Base-by-base conservation (phyloP, 306 rosid species). In the Lithocarpus polystachyus region DNA sequence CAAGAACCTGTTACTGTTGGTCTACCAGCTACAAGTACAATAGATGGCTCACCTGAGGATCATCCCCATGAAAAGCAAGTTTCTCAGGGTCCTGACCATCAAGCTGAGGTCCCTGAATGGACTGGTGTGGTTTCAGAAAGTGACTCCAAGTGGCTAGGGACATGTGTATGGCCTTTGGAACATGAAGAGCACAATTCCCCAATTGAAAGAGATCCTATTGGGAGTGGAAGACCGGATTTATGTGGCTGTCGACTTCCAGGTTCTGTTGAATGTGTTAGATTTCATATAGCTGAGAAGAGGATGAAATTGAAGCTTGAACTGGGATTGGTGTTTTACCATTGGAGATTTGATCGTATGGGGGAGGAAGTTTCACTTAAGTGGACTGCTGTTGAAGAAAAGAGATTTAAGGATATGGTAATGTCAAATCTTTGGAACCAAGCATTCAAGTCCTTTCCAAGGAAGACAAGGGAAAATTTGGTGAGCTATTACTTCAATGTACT, bases 281-380 rank as follows among this genome's bases (percentile, higher is more conserved):
- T 93, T 83, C 99, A 93, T 83, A 86, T 93, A 65, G 91, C 93
- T 23, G 99, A 95, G 86, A 89, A 79, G 24, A 86, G 90, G 89
- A 81, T 89, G 91, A 91, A 84, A 81, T 72, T 95, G 86, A 90
- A 83, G 85, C 97, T 71, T 51, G 91, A 93, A 77, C 84, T 95
- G 79, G 93, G 96, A 24, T 72, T 83, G 26, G 88, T 26, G 60
- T 93, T 93, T 84, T 93, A 81, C 81, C 86, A 15, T 19, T 95
- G 96, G 96, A 83, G 87, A 79, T 90, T 95, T 74, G 78, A 90
- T 86, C 77, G 71, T 4, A 95, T 90, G 97, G 98, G 98, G 2
- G 99, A 95, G 87, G 97, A 90, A 72, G 87, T 91, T 86, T 91
- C 91, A 5, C 97, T 95, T 82, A 89, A 75, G 62, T 95, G 99